Percentiles rank a stretch among this genome's conserved stretches.
phyloP scores from a whole-genome alignment of 1,139 yeast species.

The Magnusiomyces paraingens region DNA sequence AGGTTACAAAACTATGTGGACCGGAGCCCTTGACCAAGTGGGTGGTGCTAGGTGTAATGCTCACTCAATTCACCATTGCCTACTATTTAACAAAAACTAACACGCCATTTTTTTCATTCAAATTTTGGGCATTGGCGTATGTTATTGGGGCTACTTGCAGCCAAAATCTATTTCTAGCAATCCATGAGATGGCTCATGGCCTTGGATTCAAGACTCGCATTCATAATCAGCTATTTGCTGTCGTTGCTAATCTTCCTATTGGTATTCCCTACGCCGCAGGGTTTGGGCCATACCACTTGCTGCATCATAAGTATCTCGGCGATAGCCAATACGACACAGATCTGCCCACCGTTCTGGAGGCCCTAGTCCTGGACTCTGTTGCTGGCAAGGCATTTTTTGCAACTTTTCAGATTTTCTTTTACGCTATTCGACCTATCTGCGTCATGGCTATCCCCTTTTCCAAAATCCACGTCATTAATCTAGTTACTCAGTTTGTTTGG shows the following conservation, averaged over 20 bases:
- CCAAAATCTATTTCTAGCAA: constrained; percentile 78
- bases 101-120: constrained; percentile 47
- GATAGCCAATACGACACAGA: constrained; percentile 81
- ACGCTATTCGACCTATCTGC: constrained; percentile 86
- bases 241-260: constrained; percentile 74
- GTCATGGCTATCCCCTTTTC: constrained; percentile 71
- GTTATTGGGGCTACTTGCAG: constrained; percentile 79
- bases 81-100: constrained; percentile 44
- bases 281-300: constrained; percentile 84
- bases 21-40: constrained; percentile 83
- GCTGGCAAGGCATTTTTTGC: constrained; percentile 89
- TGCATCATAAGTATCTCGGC: constrained; percentile 90
- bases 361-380: constrained; percentile 62
- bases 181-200: constrained; percentile 84
- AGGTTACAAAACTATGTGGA: constrained; percentile 74
- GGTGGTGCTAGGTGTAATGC: constrained; percentile 58
- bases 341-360: constrained; percentile 75
- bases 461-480: constrained; percentile 63
- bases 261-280: constrained; percentile 90
- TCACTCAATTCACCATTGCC: constrained; percentile 58
- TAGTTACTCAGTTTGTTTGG: constrained; percentile 51
- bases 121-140: constrained; percentile 60
- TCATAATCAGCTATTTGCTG: constrained; percentile 70
- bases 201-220: constrained; percentile 75
- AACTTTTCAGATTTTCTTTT: constrained; percentile 80